These are phyloP conservation scores for Pichia occidentalis DNA, from an alignment of 805 yeast genomes.

Conservation along the genomic window DNA sequence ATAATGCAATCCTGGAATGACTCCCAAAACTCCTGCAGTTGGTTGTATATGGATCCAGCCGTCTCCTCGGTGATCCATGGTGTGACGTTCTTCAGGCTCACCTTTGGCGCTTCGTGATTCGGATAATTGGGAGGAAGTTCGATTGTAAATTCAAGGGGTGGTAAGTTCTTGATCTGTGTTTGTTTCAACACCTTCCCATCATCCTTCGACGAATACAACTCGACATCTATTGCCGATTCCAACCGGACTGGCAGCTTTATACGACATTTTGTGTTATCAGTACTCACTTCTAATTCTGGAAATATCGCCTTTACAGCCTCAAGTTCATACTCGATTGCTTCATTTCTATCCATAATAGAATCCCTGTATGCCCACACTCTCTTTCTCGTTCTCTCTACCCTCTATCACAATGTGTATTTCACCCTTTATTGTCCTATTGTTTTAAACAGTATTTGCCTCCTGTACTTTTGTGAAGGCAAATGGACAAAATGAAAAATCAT, in stretches of 20 bases:
- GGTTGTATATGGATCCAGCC: conserved; percentile 14
- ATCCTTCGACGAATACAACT: conserved; percentile 13
- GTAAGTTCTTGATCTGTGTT: conserved; percentile 24
- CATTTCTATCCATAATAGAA: not conserved
- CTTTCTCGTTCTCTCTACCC: too few species aligned
- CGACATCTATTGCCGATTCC: conserved; percentile 20
- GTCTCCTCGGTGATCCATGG: conserved; percentile 28
- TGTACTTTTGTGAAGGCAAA: too few species aligned
- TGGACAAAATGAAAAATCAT: too few species aligned
- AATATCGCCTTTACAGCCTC: conserved; percentile 36
- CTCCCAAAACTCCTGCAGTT: conserved; percentile 9
- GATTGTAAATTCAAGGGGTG: conserved; percentile 29
- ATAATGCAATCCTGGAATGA: conserved; percentile 9
- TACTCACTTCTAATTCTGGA: conserved; percentile 29
- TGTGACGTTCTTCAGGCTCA: conserved; percentile 23
- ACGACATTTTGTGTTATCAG: conserved; percentile 18
- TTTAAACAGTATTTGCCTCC: too few species aligned
- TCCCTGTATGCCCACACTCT: not conserved
- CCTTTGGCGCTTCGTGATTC: conserved; percentile 22
- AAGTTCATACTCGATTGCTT: conserved; percentile 31
- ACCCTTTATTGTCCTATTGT: too few species aligned
- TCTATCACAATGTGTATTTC: too few species aligned
- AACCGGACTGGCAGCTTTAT: conserved; percentile 26
- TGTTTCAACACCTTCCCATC: not conserved
- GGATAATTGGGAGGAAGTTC: conserved; percentile 34